These are phyloP conservation scores for Citrus unshiu DNA, from an alignment of 345 rosid species.

Conservation along the genomic window DNA sequence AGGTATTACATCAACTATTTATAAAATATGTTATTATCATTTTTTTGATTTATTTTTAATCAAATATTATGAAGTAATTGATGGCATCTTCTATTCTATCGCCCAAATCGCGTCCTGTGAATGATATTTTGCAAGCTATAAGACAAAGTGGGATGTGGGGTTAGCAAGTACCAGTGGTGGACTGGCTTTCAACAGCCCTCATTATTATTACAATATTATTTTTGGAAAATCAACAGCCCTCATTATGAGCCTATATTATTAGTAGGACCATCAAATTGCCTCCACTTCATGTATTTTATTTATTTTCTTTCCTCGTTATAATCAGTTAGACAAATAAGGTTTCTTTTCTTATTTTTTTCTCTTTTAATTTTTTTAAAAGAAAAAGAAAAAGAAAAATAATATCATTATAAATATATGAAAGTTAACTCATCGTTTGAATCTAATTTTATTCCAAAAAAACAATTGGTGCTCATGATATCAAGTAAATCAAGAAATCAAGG, in stretches of 20 bases:
- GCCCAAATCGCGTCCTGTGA: background rate
- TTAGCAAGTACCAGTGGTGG: too few species aligned
- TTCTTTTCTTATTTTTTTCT: too few species aligned
- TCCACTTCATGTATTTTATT: background rate
- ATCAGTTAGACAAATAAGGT: background rate
- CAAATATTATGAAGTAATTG: too few species aligned
- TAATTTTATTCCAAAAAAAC: background rate
- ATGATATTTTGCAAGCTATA: background rate
- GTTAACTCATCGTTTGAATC: too few species aligned
- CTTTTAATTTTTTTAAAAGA: too few species aligned
- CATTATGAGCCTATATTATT: background rate
- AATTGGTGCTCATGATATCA: too few species aligned
- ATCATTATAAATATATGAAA: too few species aligned
- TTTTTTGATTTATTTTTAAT: too few species aligned
- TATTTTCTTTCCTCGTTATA: background rate
- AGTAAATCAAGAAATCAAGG: background rate
- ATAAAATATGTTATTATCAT: too few species aligned
- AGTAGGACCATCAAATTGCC: background rate
- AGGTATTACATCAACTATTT: too few species aligned
- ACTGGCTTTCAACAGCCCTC: background rate
- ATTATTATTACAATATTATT: background rate
- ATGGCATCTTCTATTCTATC: too few species aligned
- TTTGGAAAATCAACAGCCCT: background rate
- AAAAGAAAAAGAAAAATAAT: too few species aligned
- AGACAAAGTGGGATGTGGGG: background rate